Percentiles rank a stretch among this genome's conserved stretches.
Evolutionary conservation across 2,329 filamentous ascomycete species (phyloP).

Genomic region (Ophioceras dolichostomum): DNA sequence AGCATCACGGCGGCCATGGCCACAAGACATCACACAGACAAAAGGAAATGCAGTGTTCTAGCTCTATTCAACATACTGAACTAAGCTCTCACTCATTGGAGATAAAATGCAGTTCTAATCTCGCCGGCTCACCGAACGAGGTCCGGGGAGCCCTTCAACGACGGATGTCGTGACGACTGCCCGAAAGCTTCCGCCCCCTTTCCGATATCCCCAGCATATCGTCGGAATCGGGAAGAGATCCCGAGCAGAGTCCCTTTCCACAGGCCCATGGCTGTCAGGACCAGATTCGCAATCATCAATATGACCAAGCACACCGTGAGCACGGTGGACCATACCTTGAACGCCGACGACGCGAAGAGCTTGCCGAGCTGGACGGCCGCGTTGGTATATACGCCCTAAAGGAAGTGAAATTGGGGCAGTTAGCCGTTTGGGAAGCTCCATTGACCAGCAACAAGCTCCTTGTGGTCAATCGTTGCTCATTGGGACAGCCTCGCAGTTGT

Average conservation of each 20-base stretch:
- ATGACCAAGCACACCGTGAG: constrained; percentile 20
- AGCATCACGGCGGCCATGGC: no score
- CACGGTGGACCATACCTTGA: constrained; percentile 22
- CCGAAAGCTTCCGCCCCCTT: neutral
- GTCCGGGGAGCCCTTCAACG: no score
- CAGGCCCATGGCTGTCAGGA: neutral
- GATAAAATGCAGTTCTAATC: no score
- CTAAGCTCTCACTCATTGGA: no score
- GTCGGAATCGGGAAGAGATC: no score
- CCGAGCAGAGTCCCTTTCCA: constrained; percentile 2
- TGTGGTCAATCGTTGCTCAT: no score
- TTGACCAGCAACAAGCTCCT: neutral
- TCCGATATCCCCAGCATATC: no score
- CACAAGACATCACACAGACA: no score
- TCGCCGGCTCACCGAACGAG: no score
- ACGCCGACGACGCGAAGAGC: constrained; percentile 23
- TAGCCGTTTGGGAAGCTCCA: neutral
- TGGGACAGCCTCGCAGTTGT: no score
- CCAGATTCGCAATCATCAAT: constrained; percentile 7
- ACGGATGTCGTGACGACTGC: neutral
- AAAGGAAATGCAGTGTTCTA: neutral
- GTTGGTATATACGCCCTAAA: constrained; percentile 25
- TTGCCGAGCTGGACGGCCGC: constrained; percentile 22
- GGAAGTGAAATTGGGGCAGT: neutral
- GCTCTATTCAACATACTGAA: no score